Base-by-base conservation (phyloP, 2,329 filamentous ascomycete species). In the Neofusicoccum sp. region DNA sequence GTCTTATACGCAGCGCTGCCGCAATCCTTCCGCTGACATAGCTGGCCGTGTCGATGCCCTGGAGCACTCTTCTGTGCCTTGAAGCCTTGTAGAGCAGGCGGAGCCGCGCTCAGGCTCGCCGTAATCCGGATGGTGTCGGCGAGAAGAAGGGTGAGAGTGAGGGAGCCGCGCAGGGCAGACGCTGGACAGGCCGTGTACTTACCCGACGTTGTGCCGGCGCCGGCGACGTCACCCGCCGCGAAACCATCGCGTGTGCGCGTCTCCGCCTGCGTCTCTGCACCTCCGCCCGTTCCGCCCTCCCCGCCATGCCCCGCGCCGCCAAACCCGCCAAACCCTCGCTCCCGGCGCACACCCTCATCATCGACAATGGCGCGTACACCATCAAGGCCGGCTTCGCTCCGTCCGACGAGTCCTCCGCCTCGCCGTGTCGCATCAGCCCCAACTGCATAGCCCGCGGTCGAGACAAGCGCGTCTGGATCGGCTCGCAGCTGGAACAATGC, bases 281-380 rank as follows among this genome's bases (percentile, higher is more conserved):
- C 26, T n/a, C 8, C 36, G 12, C 16, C 51, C 8, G 34, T 24
- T 38, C 38, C 16, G 24, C 16, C 11, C 41, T 33, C 36, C 54
- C 30, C 58, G 48, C 48, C 45, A 61, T 61, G 59, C 59, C 59
- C 40, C 59, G 49, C 33, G 43, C 41, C 26, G 24, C 59, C 31
- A 56, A 47, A 48, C 26, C 51, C 3, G 41, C 59, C 31, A 57
- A 47, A 41, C 49, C 59, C 4, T 49, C 51, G 6, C 41, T 61
- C 43, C 59, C 59, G 8, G 48, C 59, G 11, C 51, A 57, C 44
- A 96, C 93, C 0, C 86, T 99, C 58, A 83, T 99, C 47, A 82
- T 99, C 70, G 95, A 99, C 79, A 97, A 98, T 79, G 95, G 95
- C 72, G 93, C 89, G 44, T 89, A 90, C 76, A 93, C 88, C 6